phyloP scores from a whole-genome alignment of 2,329 filamentous ascomycete genomes.

The Xylariales sp. region DNA sequence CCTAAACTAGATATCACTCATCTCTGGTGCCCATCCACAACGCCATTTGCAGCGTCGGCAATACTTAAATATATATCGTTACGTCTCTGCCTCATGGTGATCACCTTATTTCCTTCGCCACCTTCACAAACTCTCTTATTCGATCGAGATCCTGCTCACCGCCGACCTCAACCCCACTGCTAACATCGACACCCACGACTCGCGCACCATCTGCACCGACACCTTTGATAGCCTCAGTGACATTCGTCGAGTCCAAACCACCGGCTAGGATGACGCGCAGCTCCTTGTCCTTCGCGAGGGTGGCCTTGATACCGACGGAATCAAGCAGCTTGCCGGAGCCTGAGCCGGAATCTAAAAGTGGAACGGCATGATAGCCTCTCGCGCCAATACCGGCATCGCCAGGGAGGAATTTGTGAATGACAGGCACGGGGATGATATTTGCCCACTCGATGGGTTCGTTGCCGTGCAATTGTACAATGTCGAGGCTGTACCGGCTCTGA shows the following conservation, averaged over 20 bases:
- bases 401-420: conserved; percentile 81
- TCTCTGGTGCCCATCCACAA: no score
- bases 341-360: conserved; percentile 80
- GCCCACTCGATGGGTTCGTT: conserved; percentile 92
- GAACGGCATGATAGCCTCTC: conserved; percentile 77
- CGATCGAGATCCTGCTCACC: conserved; percentile 76
- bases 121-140: conserved; percentile 75
- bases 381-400: conserved; percentile 65
- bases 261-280: conserved; percentile 79
- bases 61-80: no score
- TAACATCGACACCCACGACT: conserved; percentile 84
- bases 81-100: no score
- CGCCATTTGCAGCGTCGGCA: no score
- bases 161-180: conserved; percentile 84
- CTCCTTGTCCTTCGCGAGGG: conserved; percentile 63
- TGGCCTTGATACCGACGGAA: conserved; percentile 59
- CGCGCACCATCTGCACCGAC: conserved; percentile 57
- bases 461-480: conserved; percentile 90
- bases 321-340: conserved; percentile 80
- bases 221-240: conserved; percentile 58
- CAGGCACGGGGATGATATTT: conserved; percentile 80
- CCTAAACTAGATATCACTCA: no score
- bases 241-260: conserved; percentile 76
- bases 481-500: conserved; percentile 70
- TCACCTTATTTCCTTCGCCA: conserved; percentile 51